phyloP scores from a whole-genome alignment of 306 rosid genomes.

The Inga oerstediana region DNA sequence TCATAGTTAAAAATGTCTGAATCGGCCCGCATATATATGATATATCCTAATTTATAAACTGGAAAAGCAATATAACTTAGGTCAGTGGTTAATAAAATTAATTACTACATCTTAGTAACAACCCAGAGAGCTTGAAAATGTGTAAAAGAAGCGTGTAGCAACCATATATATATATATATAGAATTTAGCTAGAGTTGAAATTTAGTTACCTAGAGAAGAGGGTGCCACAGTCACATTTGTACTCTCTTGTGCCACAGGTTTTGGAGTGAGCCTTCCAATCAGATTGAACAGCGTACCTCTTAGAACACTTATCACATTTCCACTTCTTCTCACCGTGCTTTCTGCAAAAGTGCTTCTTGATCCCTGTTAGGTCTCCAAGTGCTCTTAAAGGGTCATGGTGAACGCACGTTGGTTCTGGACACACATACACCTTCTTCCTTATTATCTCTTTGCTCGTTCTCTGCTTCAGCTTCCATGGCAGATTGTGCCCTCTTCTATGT shows the following conservation, averaged over 20 bases:
- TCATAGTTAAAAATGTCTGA: not conserved
- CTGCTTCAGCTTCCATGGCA: slow-evolving; percentile 98
- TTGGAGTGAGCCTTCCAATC: slow-evolving; percentile 99
- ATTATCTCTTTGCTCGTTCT: slow-evolving; percentile 71
- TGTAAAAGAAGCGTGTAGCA: not conserved
- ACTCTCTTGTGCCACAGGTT: slow-evolving; percentile 95
- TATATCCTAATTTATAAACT: not conserved
- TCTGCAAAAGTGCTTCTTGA: slow-evolving; percentile 94
- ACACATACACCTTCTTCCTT: slow-evolving; percentile 89
- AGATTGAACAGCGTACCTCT: slow-evolving; percentile 94
- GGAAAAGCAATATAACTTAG: not conserved
- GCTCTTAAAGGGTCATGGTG: slow-evolving; percentile 96
- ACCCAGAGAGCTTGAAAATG: not conserved
- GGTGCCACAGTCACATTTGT: slow-evolving; percentile 99
- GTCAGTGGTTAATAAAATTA: not conserved
- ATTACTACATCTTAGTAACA: not conserved
- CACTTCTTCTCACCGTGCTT: slow-evolving; percentile 99
- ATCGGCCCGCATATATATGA: no score
- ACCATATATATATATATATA: not conserved
- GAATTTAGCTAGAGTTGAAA: not conserved
- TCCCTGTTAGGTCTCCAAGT: slow-evolving; percentile 90
- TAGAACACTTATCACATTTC: slow-evolving; percentile 97
- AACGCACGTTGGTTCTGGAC: slow-evolving; percentile 83
- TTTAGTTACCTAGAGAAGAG: slow-evolving; percentile 94
- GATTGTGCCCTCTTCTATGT: slow-evolving; percentile 91